Evolutionary conservation across 257 asterid genomes (phyloP).

Genomic region (Solanum chilense): DNA sequence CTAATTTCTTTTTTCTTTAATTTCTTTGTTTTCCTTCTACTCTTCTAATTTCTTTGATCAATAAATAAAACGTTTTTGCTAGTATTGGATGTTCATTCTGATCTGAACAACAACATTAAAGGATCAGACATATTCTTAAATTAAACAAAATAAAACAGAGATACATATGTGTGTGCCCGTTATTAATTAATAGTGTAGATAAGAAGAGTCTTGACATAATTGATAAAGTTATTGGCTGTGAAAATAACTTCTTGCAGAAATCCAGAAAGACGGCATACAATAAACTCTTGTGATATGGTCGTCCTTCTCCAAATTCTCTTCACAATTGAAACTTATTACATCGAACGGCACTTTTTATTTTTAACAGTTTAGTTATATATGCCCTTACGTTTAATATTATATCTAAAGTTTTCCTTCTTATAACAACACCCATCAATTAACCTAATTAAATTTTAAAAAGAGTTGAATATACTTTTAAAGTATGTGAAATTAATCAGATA

Average conservation of each 20-base stretch:
- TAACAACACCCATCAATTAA: background rate
- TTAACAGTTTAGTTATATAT: background rate
- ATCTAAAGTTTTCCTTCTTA: background rate
- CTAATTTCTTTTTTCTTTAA: no score
- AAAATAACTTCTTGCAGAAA: background rate
- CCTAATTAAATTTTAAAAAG: background rate
- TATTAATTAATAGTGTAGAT: no score
- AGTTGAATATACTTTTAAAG: background rate
- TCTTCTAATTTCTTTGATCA: background rate
- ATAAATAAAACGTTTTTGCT: background rate
- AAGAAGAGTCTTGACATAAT: background rate
- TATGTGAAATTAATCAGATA: background rate
- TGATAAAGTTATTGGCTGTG: background rate
- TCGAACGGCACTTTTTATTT: background rate
- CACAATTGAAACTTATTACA: background rate
- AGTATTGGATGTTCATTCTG: background rate
- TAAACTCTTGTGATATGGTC: background rate
- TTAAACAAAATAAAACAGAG: background rate
- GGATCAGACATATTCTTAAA: background rate
- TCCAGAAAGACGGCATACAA: background rate
- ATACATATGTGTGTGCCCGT: no score
- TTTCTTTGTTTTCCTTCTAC: background rate
- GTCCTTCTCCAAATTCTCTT: background rate
- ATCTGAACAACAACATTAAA: background rate
- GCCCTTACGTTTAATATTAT: background rate